Base-by-base conservation (phyloP, 225 moss, liverwort and hornwort species). In the Physcomitrium patens region DNA sequence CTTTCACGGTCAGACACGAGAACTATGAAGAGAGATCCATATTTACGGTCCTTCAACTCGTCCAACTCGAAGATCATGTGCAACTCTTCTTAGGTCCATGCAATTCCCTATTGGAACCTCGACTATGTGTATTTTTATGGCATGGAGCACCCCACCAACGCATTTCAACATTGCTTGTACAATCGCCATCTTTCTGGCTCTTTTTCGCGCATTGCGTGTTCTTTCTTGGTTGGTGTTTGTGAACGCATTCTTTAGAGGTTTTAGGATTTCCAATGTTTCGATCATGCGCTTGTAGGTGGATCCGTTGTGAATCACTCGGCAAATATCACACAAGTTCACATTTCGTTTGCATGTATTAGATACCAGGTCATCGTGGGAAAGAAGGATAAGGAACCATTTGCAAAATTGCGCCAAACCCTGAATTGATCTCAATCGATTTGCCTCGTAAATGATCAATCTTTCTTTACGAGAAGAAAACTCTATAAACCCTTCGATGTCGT, bases 401-500 rank as follows among this genome's bases (percentile, higher is more conserved):
- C 31, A 4, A 37, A 4, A 37, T 7, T 37, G 31, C 4, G 31
- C 5, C 31, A 37, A 37, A 37, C 7, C 31, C 31, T 37, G 31
- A 37, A 37, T 37, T 37, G 4, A 37, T 37, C 31, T 37, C 31
- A 4, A 4, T 37, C 31, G 0, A 4, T 37, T 4, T 37, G 31
- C 31, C 5, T 37, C 7, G 31, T 37, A 3, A 2, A 7, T 37
- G 31, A 37, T 37, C 31, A 37, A 37, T 7, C 31, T 37, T 37
- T 37, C 31, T 37, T 37, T 53, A 27, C 12, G n/a, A 57, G 76
- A 83, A 86, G 83, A 83, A 86, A 51, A 86, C 86, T 43, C 81
- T 84, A 86, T 52, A 81, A 86, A 44, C 76, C 84, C 18, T 86
- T 86, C 73, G 83, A 83, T 76, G 78, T 86, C 50, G 78, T 81